Evolutionary conservation across 345 rosid genomes (phyloP).

Genomic region (Passiflora organensis): DNA sequence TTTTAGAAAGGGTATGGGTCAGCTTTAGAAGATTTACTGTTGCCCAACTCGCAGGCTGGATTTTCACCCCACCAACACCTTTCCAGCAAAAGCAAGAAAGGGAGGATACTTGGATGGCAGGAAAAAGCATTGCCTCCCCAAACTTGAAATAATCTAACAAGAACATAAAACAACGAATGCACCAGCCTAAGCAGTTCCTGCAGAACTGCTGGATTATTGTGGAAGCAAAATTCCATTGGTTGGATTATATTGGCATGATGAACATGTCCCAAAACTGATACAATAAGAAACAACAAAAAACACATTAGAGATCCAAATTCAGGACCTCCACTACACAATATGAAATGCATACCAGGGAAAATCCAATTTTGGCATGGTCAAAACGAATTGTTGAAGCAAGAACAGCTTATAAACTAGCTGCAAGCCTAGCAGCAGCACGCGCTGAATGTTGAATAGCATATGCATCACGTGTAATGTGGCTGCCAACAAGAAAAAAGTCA

Average conservation of each 20-base stretch:
- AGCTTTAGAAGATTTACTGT: too few relatives aligned
- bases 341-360: constrained; percentile 72
- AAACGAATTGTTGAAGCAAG: constrained; percentile 77
- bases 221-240: constrained; percentile 98
- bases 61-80: too few relatives aligned
- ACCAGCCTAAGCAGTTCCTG: constrained; percentile 80
- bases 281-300: constrained; percentile 5
- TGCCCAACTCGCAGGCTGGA: too few relatives aligned
- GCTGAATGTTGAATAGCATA: constrained; percentile 99
- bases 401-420: constrained; percentile 94
- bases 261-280: constrained; percentile 93
- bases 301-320: not conserved
- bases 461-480: constrained; percentile 93
- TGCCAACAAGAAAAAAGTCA: constrained; percentile 35
- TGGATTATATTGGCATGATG: constrained; percentile 95
- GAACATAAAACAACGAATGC: too few relatives aligned
- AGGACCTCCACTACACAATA: not conserved
- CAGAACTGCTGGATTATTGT: constrained; percentile 97
- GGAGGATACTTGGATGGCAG: too few relatives aligned
- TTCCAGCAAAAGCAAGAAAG: too few relatives aligned
- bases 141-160: too few relatives aligned
- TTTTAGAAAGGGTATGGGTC: too few relatives aligned
- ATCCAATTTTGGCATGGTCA: constrained; percentile 79
- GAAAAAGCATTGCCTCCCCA: too few relatives aligned
- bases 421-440: constrained; percentile 93